Conservation (phyloP, 1,284 basidiomycete genomes). For the Tausonia pullulans region DNA sequence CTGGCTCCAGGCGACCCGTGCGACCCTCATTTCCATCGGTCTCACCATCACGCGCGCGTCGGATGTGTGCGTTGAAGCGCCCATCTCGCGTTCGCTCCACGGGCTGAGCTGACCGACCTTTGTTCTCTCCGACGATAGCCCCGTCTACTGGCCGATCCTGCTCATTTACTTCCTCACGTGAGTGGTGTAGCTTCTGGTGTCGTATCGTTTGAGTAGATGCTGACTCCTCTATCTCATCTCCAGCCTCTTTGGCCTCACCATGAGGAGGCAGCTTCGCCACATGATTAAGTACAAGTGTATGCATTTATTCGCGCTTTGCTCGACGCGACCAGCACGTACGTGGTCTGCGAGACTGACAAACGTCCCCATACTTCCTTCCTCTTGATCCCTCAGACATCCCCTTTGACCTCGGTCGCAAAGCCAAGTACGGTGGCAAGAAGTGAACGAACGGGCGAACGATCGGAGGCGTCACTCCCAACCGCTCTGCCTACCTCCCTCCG, state of each 20-base stretch:
- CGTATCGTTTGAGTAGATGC: background rate
- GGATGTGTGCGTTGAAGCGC: slow-evolving; percentile 97
- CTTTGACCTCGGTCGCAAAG: slow-evolving; percentile 81
- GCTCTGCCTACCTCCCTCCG: background rate
- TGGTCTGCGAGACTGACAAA: too few relatives aligned
- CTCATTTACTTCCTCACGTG: slow-evolving; percentile 77
- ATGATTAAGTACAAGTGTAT: slow-evolving; percentile 92
- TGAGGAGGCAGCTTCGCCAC: slow-evolving; percentile 92
- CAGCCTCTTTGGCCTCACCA: slow-evolving; percentile 67
- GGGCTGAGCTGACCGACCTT: slow-evolving; percentile 18
- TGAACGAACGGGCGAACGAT: background rate
- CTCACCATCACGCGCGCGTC: slow-evolving; percentile 70
- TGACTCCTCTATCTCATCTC: background rate
- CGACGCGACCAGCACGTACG: background rate
- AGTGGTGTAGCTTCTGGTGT: background rate
- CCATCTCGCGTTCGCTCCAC: slow-evolving; percentile 50
- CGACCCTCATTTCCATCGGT: slow-evolving; percentile 65
- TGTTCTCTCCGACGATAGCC: slow-evolving; percentile 60
- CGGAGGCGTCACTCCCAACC: background rate
- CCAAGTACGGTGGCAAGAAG: slow-evolving; percentile 48
- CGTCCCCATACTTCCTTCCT: background rate
- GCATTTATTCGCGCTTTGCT: too few relatives aligned
- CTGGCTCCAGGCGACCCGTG: slow-evolving; percentile 86
- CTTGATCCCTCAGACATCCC: slow-evolving; percentile 42
- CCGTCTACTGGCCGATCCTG: slow-evolving; percentile 96